Percentiles rank a stretch among this genome's conserved stretches.
These are phyloP conservation scores for Chlamydomonas sp. DNA, from an alignment of 139 green algal species.

Conservation along the genomic window DNA sequence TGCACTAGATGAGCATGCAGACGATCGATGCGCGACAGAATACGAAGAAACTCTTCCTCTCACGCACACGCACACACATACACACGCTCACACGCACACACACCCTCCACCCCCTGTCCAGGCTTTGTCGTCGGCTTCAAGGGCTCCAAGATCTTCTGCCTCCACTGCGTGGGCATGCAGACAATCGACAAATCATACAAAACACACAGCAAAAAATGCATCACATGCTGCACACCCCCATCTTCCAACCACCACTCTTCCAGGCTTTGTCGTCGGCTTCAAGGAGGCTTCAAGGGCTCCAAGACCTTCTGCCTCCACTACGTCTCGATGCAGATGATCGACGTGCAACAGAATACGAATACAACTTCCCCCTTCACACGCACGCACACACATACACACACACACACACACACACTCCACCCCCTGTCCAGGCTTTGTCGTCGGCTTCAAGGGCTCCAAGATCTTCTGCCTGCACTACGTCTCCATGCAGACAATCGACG, in stretches of 20 bases:
- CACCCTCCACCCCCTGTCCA: neutral
- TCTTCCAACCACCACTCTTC: no score
- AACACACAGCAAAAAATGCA: no score
- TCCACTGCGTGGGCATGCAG: conserved; percentile 68
- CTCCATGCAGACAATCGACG: conserved; percentile 70
- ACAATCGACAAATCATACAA: no score
- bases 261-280: conserved; percentile 53
- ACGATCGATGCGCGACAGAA: conserved; percentile 71
- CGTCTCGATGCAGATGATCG: neutral
- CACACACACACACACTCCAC: neutral
- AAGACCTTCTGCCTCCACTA: neutral
- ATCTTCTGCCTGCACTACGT: conserved; percentile 75
- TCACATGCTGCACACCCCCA: no score
- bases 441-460: conserved; percentile 47
- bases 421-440: neutral
- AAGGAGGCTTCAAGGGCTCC: conserved; percentile 20
- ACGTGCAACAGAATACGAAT: neutral
- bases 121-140: conserved; percentile 1
- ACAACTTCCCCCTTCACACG: neutral
- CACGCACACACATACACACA: neutral
- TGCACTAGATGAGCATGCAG: conserved; percentile 68
- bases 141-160: conserved; percentile 73
- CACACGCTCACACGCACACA: neutral
- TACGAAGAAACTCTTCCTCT: neutral
- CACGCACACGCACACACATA: neutral